Base-by-base conservation (phyloP, 192 early-diverging fungal genomes). In the Podila verticillata region DNA sequence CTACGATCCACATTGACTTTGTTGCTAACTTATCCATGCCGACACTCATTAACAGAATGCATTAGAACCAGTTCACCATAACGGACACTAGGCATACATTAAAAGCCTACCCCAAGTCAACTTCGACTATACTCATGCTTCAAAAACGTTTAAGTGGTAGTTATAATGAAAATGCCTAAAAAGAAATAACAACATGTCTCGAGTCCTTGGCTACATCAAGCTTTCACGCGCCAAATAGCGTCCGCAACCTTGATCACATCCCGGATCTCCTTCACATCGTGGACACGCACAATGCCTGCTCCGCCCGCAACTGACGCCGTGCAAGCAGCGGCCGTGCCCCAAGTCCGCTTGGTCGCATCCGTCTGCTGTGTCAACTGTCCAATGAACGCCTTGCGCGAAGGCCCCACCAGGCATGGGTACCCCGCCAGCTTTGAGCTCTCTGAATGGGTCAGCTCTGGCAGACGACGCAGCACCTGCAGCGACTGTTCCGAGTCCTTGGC, bases 231-330 rank as follows among this genome's bases (percentile, higher is more conserved):
- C 77, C 79, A 84, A 34, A 84, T 84, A 4, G 68, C 74, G 83
- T 99, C 98, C 12, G 95, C 87, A 2, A 98, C 92, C 63, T 89
- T 87, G 51, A 92, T 88, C 1, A 98, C 96, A 69, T 99, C 95
- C 32, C 85, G 72, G 93, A 97, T 99, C 69, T 98, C 97, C 30
- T 89, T 87, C 12, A 99, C 93, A 83, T 99, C 97, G 84, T 99
- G 98, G 1, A 99, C 96, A 35, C 98, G 84, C 19, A 99, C 73
- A 61, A 99, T 92, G 49, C 86, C 82, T 0, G 95, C 95, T 26
- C 93, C 95, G 15, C 90, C 93, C 36, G 93, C 91, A 39, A 98
- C 84, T 34, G 91, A 89, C 9, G 94, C 94, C 4, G 93, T 86
- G 63, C 94, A 90, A 0, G 96, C 95, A 47, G 94, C 97, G 0